Percentiles rank a stretch among this genome's conserved stretches.
These are phyloP conservation scores for Davidsoniella neocaledoniae DNA, from an alignment of 2,329 filamentous ascomycete species.

Conservation along the genomic window DNA sequence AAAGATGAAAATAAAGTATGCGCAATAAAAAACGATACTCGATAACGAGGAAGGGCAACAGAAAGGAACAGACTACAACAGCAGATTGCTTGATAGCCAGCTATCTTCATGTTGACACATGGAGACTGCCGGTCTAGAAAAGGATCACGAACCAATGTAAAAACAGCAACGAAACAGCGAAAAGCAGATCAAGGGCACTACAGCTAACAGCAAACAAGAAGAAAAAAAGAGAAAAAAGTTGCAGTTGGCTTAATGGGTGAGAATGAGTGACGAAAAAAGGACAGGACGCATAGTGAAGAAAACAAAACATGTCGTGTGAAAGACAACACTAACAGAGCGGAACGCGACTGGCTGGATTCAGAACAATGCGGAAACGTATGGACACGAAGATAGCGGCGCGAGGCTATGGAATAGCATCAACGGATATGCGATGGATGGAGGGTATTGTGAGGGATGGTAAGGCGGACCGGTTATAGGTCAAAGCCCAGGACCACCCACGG, in stretches of 20 bases:
- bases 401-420: background rate
- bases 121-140: no score
- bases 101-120: no score
- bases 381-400: background rate
- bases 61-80: no score
- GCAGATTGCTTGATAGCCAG: no score
- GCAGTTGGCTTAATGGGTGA: background rate
- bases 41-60: no score
- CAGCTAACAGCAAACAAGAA: background rate
- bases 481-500: conserved; percentile 4
- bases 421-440: background rate
- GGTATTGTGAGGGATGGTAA: background rate
- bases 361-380: background rate
- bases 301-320: background rate
- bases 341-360: conserved; percentile 2
- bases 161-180: background rate
- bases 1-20: no score
- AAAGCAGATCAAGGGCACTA: background rate
- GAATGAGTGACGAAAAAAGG: background rate
- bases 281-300: background rate
- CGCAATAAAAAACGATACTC: no score
- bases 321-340: background rate
- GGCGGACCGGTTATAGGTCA: background rate
- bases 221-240: background rate
- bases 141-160: no score